Conservation (phyloP, 306 rosid genomes). For the Senna siamea region DNA sequence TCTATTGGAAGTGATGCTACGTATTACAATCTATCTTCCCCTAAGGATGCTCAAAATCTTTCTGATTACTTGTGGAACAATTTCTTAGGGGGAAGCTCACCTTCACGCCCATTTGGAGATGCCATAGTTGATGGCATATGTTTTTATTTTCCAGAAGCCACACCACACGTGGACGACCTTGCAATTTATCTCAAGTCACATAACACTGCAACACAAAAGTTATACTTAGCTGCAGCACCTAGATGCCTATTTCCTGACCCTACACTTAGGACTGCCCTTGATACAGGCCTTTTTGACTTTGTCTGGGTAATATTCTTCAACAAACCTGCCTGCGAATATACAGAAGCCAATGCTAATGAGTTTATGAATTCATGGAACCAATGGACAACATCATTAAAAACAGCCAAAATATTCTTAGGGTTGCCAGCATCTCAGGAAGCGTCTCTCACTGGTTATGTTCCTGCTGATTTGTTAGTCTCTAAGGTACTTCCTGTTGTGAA, state of each 20-base stretch:
- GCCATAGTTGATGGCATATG: slow-evolving; percentile 41
- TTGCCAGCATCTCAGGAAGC: slow-evolving; percentile 44
- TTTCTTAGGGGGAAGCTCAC: slow-evolving; percentile 35
- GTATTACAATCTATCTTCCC: background rate
- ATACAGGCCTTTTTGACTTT: slow-evolving; percentile 50
- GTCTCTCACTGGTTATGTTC: slow-evolving; percentile 48
- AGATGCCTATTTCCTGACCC: slow-evolving; percentile 58
- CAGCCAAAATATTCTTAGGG: slow-evolving; percentile 48
- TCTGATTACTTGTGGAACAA: slow-evolving; percentile 40
- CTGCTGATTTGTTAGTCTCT: slow-evolving; percentile 39
- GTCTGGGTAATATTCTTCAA: slow-evolving; percentile 56
- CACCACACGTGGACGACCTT: slow-evolving; percentile 32
- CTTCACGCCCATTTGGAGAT: slow-evolving; percentile 43
- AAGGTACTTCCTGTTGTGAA: slow-evolving; percentile 46
- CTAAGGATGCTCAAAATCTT: slow-evolving; percentile 20
- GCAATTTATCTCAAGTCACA: slow-evolving; percentile 41
- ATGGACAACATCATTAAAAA: slow-evolving; percentile 49
- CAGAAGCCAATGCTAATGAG: background rate
- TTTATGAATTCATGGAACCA: slow-evolving; percentile 45
- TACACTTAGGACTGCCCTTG: slow-evolving; percentile 21
- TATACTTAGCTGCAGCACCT: slow-evolving; percentile 59
- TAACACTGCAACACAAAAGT: slow-evolving; percentile 22
- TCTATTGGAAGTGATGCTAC: background rate
- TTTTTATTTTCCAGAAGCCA: slow-evolving; percentile 32
- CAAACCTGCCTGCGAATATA: slow-evolving; percentile 47